Evolutionary conservation across 768 basidiomycete genomes (phyloP).

Genomic region (Kwoniella shandongensis): DNA sequence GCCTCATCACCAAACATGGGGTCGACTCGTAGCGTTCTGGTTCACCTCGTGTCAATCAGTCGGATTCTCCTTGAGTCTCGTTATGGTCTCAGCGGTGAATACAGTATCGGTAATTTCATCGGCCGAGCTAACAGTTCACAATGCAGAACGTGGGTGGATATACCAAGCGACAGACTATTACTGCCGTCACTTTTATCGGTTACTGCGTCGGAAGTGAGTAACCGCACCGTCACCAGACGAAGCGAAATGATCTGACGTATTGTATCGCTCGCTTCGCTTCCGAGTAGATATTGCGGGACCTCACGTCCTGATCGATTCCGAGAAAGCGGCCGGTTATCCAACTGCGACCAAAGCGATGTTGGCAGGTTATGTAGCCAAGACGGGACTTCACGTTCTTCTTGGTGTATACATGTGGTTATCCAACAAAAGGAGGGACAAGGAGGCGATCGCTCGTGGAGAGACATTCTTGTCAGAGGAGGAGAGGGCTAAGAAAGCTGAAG

Average conservation of each 20-base stretch:
- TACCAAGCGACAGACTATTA: constrained; percentile 42
- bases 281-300: constrained; percentile 17
- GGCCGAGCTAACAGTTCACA: constrained; percentile 1
- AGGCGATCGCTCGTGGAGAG: constrained; percentile 17
- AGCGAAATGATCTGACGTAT: background rate
- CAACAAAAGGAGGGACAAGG: constrained; percentile 44
- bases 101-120: constrained; percentile 22
- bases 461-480: constrained; percentile 55
- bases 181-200: constrained; percentile 48
- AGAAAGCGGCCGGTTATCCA: constrained; percentile 33
- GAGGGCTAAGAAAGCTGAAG: constrained; percentile 55
- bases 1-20: constrained; percentile 47
- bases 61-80: constrained; percentile 37
- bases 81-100: constrained; percentile 41
- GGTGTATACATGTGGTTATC: constrained; percentile 52
- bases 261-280: background rate
- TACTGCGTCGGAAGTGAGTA: constrained; percentile 34
- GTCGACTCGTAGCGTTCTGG: constrained; percentile 52
- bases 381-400: constrained; percentile 39
- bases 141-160: constrained; percentile 40
- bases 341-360: constrained; percentile 50
- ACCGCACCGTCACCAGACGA: background rate
- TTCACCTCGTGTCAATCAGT: constrained; percentile 46
- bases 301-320: constrained; percentile 25
- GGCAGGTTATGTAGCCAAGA: constrained; percentile 36